Percentiles rank a stretch among this genome's conserved stretches.
Evolutionary conservation across 768 basidiomycete genomes (phyloP).

Genomic region (Rhizopogon sp.): DNA sequence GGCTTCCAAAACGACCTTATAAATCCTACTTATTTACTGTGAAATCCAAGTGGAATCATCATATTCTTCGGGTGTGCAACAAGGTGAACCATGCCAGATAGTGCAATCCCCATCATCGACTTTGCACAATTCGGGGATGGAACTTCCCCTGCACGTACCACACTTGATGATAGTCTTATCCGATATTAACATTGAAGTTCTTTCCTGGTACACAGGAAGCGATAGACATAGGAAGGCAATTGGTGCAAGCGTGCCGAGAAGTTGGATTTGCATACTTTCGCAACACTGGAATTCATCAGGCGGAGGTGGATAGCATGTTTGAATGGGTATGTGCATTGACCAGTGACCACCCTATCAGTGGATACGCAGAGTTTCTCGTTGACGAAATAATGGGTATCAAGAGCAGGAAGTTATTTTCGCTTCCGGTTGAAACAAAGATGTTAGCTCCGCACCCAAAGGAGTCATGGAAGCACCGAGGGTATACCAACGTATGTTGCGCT

Average conservation of each 20-base stretch:
- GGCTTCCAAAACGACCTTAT: too few species aligned
- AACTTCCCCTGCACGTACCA: constrained; percentile 5
- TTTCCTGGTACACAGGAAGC: constrained; percentile 8
- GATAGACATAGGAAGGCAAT: constrained; percentile 7
- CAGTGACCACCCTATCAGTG: background rate
- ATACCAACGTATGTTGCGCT: constrained; percentile 12
- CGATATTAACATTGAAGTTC: background rate
- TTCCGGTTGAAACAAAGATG: constrained; percentile 33
- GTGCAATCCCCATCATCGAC: constrained; percentile 8
- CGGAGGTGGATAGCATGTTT: constrained; percentile 36
- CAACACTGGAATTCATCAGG: constrained; percentile 36
- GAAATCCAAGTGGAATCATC: too few species aligned
- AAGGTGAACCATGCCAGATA: background rate
- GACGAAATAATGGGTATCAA: constrained; percentile 8
- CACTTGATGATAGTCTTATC: background rate
- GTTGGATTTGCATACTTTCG: constrained; percentile 45
- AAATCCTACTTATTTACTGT: too few species aligned
- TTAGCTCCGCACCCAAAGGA: constrained; percentile 42
- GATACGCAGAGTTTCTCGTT: background rate
- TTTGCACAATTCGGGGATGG: constrained; percentile 11
- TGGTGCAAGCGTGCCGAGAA: constrained; percentile 15
- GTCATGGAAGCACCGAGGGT: constrained; percentile 42
- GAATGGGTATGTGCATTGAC: constrained; percentile 28
- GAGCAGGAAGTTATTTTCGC: constrained; percentile 36
- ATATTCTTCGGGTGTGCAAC: background rate